phyloP scores from a whole-genome alignment of 805 yeast genomes.

The Pichia cephalocereana region DNA sequence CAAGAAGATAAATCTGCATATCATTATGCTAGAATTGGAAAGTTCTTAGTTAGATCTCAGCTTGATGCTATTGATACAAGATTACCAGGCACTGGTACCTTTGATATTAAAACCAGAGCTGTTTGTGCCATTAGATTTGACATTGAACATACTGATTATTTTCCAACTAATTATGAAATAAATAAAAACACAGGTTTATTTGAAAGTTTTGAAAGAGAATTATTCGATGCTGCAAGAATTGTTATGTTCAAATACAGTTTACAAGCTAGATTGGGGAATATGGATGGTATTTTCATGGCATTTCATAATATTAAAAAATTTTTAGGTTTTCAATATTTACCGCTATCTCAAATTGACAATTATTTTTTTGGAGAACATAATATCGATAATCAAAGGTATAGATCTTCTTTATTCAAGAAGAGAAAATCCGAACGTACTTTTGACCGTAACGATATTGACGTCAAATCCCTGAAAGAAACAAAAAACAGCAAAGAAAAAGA shows the following conservation, averaged over 20 bases:
- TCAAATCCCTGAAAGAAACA: slow-evolving; percentile 1
- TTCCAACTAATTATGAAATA: slow-evolving; percentile 61
- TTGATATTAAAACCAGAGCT: slow-evolving; percentile 89
- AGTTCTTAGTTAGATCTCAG: slow-evolving; percentile 80
- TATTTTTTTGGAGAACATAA: slow-evolving; percentile 37
- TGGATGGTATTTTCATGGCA: slow-evolving; percentile 94
- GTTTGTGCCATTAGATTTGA: slow-evolving; percentile 81
- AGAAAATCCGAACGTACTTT: neutral
- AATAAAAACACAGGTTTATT: slow-evolving; percentile 48
- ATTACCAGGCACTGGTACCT: slow-evolving; percentile 84
- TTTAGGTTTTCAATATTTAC: slow-evolving; percentile 87
- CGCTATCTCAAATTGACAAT: slow-evolving; percentile 62
- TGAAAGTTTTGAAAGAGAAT: slow-evolving; percentile 81
- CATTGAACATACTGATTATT: slow-evolving; percentile 40
- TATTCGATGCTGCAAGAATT: slow-evolving; percentile 62
- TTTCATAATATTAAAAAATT: slow-evolving; percentile 74
- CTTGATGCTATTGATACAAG: slow-evolving; percentile 71
- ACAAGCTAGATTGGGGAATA: slow-evolving; percentile 90
- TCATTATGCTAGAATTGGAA: slow-evolving; percentile 63
- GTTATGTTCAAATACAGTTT: slow-evolving; percentile 76
- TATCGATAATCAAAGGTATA: neutral
- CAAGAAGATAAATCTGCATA: slow-evolving; percentile 28
- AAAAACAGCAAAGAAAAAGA: neutral
- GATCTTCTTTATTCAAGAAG: neutral
- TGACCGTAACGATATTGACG: neutral